Base-by-base conservation (phyloP, 2,329 filamentous ascomycete genomes). In the Penicillium digitatum region DNA sequence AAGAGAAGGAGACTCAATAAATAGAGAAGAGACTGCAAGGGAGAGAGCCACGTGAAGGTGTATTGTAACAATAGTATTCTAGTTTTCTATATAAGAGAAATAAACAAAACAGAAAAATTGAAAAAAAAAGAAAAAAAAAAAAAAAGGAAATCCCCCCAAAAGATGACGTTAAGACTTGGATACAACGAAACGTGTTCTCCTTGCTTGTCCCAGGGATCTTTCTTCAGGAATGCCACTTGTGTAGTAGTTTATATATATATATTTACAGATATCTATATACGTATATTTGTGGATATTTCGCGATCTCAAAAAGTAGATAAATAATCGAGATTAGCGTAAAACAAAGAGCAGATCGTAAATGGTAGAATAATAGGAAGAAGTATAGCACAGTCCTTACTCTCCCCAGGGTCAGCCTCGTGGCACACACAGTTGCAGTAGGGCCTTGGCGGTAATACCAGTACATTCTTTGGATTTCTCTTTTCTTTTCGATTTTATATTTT, bases 371-470 rank as follows among this genome's bases (percentile, higher is more conserved):
- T 20, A 5, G 8, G 18, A 2, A 18, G 9, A 29, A 16, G 38
- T 40, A 8, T 40, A 26, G 14, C 20, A 42, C 14, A 14, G 43
- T 56, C 50, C 56, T 49, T 54, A 45, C 50, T 54, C 50, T 54
- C 55, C 55, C 52, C 62, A 62, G 54, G 60, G 62, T 56, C 58
- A 57, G 60, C 66, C 66, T 68, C 66, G 65, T 68, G 66, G 66
- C 65, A 63, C 52, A 40, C 65, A 63, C 34, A 39, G 50, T 48
- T 53, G 50, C 43, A 58, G 63, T 42, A 48, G 48, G 55, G 64
- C 50, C 65, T 67, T 67, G 62, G 63, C 65, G 42, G 42, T 54
- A 51, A 54, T 54, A 52, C 40, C 34, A 45, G 46, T 54, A 52
- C 47, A 55, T 55, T 49, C 57, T 31, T 44, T 12, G 29, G 16